These are phyloP conservation scores for Scheffersomyces insectosa DNA, from an alignment of 1,139 yeast species.

Conservation along the genomic window DNA sequence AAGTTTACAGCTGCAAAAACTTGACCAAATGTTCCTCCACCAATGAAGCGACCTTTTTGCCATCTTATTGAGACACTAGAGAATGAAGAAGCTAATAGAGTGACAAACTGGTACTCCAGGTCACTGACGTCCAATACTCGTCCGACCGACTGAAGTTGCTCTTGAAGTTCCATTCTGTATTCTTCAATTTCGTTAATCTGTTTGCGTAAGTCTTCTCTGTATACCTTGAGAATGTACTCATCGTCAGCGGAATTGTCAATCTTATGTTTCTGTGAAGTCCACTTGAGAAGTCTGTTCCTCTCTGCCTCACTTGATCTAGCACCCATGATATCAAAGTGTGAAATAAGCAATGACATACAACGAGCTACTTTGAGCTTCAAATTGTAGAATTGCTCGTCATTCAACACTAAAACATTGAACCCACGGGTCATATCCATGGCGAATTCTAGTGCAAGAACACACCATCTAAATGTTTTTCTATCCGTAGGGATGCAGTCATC, in stretches of 20 bases:
- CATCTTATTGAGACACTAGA: constrained; percentile 92
- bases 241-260: constrained; percentile 60
- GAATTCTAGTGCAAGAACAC: constrained; percentile 92
- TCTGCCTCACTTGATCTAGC: constrained; percentile 90
- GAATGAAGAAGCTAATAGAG: constrained; percentile 85
- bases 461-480: constrained; percentile 89
- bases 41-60: constrained; percentile 94
- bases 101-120: constrained; percentile 82
- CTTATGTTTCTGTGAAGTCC: constrained; percentile 49
- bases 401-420: constrained; percentile 78
- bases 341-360: constrained; percentile 88
- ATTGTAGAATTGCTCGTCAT: constrained; percentile 71
- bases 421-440: constrained; percentile 96
- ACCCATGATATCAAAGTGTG: constrained; percentile 98
- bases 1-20: constrained; percentile 91
- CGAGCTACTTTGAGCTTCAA: constrained; percentile 87
- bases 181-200: constrained; percentile 62
- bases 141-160: constrained; percentile 64
- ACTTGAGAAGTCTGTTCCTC: constrained; percentile 52
- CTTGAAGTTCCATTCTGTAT: constrained; percentile 50
- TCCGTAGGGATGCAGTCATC: constrained; percentile 96
- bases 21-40: constrained; percentile 95
- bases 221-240: constrained; percentile 54
- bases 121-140: constrained; percentile 86
- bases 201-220: constrained; percentile 59